Evolutionary conservation across 495 filamentous ascomycete genomes (phyloP), one percentile per base, ranked within the genome.

Genomic region (Tuber aestivum): DNA sequence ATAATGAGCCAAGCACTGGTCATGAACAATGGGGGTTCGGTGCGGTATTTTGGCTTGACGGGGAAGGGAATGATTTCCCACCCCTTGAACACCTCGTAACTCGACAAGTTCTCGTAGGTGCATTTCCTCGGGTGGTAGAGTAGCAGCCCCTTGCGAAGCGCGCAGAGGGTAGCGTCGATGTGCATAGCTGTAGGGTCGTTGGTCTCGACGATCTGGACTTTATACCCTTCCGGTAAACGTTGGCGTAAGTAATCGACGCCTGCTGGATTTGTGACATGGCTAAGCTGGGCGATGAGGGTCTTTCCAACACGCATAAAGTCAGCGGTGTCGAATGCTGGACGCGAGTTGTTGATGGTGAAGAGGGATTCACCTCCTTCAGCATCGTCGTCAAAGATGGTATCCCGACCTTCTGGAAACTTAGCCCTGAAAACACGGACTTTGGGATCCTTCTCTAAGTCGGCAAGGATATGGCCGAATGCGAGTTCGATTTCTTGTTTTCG

Each of bases 381-480:
- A 32, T 61, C 56, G n/a, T 61, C 56, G n/a, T 61, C 56, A 27
- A 16, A 61, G 56, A 61, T 61, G 56, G 56, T 61, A 32, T 61
- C 56, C 32, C 56, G 56, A 0, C 56, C 56, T 61, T 61, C 56
- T 32, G 56, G 56, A 32, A 61, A 61, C 27, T 32, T 0, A 5
- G 56, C 56, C 32, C 56, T 61, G 56, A 61, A 61, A 61, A 61
- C 56, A 0, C 56, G n/a, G 56, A 61, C 56, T 32, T 14, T 61
- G 12, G 56, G 12, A 3, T 61, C n/a, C 56, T 61, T 61, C 56
- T 61, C 56, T 6, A 61, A 61, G 56, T 61, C 56, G 56, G 56
- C 56, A 14, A 61, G 56, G 56, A 61, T 61, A 32, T 61, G 56
- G n/a, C 56, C 56, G n/a, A 61, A 61, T 32, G n/a, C 56, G 56